These are phyloP conservation scores for Malus hybrid DNA, from an alignment of 331 rosid species.

Conservation along the genomic window DNA sequence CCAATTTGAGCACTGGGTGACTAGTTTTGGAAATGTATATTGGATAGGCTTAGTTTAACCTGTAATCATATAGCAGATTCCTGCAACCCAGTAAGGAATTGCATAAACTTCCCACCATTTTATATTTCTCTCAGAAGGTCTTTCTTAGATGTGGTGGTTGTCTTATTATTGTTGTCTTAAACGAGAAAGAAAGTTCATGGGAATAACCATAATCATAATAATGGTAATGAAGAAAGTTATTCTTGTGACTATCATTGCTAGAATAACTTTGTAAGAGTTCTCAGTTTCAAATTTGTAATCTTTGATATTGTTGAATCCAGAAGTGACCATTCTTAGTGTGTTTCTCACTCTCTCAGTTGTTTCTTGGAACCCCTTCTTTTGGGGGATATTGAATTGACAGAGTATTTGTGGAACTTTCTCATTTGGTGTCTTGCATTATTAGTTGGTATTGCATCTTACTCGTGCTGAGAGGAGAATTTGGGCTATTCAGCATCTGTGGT, in stretches of 20 bases:
- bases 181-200: not conserved
- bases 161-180: not conserved
- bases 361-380: too few species aligned
- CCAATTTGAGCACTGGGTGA: not conserved
- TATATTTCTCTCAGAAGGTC: not conserved
- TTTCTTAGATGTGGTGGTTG: not conserved
- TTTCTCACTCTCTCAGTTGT: not conserved
- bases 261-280: not conserved
- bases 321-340: not conserved
- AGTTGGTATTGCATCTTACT: not conserved
- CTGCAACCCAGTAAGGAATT: constrained; percentile 1
- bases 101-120: not conserved
- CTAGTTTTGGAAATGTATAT: not conserved
- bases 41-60: not conserved
- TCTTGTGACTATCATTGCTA: not conserved
- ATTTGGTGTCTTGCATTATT: not conserved
- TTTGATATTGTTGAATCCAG: not conserved
- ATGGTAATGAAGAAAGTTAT: not conserved
- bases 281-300: not conserved
- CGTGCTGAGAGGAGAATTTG: not conserved
- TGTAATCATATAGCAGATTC: not conserved
- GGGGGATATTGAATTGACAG: too few species aligned
- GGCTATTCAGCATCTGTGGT: not conserved
- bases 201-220: not conserved
- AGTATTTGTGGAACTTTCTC: too few species aligned